These are phyloP conservation scores for Polygonum maritimum DNA, from an alignment of 148 eudicot genomes.

Conservation along the genomic window DNA sequence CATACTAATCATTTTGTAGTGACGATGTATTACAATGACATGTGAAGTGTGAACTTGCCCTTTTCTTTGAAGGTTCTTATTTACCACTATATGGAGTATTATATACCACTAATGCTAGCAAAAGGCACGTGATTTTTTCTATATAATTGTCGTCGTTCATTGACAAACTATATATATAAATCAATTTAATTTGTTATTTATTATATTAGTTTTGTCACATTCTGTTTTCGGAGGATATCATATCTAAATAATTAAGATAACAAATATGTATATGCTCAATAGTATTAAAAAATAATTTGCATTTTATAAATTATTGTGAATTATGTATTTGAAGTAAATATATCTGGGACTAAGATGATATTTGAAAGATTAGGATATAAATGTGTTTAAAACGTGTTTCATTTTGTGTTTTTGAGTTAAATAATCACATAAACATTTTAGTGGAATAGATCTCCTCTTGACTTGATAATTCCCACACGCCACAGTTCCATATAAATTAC, in stretches of 20 bases:
- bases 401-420: background rate
- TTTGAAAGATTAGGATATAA: background rate
- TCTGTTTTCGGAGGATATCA: background rate
- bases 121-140: too few relatives aligned
- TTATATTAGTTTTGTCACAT: background rate
- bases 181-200: too few relatives aligned
- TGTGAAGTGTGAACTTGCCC: too few relatives aligned
- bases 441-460: background rate
- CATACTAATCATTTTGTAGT: too few relatives aligned
- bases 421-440: background rate
- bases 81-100: too few relatives aligned
- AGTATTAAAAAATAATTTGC: background rate
- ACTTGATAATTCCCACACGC: background rate
- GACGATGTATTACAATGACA: too few relatives aligned
- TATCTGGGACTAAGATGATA: background rate
- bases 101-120: too few relatives aligned
- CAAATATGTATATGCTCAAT: background rate
- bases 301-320: background rate
- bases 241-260: background rate
- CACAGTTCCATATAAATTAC: background rate
- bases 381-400: background rate
- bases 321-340: too few relatives aligned
- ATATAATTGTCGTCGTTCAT: background rate
- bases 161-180: background rate
- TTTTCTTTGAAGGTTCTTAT: too few relatives aligned